Evolutionary conservation across 805 yeast genomes (phyloP).

Genomic region (Saccharomycopsis sp.): DNA sequence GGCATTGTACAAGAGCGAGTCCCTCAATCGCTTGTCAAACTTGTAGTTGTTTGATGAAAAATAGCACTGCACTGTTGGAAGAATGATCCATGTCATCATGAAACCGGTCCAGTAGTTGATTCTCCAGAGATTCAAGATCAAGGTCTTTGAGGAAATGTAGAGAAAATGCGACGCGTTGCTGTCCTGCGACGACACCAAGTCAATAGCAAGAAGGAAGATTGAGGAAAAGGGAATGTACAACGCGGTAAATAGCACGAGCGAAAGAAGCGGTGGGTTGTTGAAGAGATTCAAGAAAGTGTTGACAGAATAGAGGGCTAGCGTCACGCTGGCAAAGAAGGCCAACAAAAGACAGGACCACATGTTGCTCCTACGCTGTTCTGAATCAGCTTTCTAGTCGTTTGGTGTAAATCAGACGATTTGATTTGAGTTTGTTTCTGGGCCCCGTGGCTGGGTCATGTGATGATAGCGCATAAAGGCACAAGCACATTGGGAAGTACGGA

Average conservation of each 20-base stretch:
- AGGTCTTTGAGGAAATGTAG: slow-evolving; percentile 36
- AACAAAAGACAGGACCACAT: slow-evolving; percentile 14
- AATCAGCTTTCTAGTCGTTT: too few relatives aligned
- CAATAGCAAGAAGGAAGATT: slow-evolving; percentile 65
- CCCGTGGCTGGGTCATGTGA: too few relatives aligned
- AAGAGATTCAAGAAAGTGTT: slow-evolving; percentile 30
- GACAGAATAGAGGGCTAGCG: slow-evolving; percentile 25
- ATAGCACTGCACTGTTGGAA: slow-evolving; percentile 68
- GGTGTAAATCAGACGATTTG: too few relatives aligned
- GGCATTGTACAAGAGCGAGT: slow-evolving; percentile 48
- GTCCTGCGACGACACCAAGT: slow-evolving; percentile 35
- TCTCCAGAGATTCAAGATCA: slow-evolving; percentile 58
- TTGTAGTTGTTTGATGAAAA: slow-evolving; percentile 61
- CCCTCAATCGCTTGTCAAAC: slow-evolving; percentile 37
- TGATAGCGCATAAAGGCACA: too few relatives aligned
- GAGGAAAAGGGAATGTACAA: slow-evolving; percentile 70
- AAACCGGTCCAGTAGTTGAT: slow-evolving; percentile 75
- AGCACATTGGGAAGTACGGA: too few relatives aligned
- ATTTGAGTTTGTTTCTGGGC: too few relatives aligned
- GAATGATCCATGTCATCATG: slow-evolving; percentile 63
- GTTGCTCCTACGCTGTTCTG: too few relatives aligned
- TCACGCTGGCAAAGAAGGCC: slow-evolving; percentile 9
- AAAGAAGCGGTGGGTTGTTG: slow-evolving; percentile 34
- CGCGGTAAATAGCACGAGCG: slow-evolving; percentile 44
- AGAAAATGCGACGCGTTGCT: slow-evolving; percentile 27